phyloP scores from a whole-genome alignment of 495 filamentous ascomycete species.

The Cetradonia linearis region DNA sequence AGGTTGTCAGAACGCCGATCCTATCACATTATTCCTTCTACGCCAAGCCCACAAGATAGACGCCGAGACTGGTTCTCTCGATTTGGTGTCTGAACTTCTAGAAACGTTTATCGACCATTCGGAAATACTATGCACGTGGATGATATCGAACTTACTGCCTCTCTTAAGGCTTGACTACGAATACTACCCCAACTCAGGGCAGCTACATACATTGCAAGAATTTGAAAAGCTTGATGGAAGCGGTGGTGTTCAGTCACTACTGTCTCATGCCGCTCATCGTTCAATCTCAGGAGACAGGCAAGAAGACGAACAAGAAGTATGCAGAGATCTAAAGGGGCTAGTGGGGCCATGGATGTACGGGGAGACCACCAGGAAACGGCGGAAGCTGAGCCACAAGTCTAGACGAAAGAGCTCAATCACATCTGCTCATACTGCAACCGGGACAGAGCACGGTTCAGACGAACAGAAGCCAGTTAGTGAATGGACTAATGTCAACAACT shows the following conservation, averaged over 20 bases:
- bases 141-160: constrained; percentile 68
- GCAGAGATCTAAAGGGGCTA: constrained; percentile 62
- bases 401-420: constrained; percentile 16
- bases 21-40: constrained; percentile 60
- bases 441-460: constrained; percentile 18
- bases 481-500: constrained; percentile 75
- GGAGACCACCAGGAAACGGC: constrained; percentile 49
- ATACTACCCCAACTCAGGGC: constrained; percentile 57
- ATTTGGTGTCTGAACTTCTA: constrained; percentile 60
- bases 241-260: constrained; percentile 54
- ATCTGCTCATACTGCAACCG: not conserved
- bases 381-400: constrained; percentile 34
- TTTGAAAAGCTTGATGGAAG: constrained; percentile 55
- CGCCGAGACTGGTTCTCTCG: constrained; percentile 63
- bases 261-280: constrained; percentile 47
- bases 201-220: constrained; percentile 43
- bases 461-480: constrained; percentile 30
- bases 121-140: constrained; percentile 57
- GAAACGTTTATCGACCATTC: constrained; percentile 64
- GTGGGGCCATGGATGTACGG: constrained; percentile 79
- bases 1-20: constrained; percentile 38
- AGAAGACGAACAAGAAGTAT: constrained; percentile 33
- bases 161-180: constrained; percentile 73
- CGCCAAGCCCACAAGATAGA: constrained; percentile 70
- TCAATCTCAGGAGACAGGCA: constrained; percentile 33